phyloP scores from a whole-genome alignment of 345 rosid species.

The Raphanus raphanistrum region DNA sequence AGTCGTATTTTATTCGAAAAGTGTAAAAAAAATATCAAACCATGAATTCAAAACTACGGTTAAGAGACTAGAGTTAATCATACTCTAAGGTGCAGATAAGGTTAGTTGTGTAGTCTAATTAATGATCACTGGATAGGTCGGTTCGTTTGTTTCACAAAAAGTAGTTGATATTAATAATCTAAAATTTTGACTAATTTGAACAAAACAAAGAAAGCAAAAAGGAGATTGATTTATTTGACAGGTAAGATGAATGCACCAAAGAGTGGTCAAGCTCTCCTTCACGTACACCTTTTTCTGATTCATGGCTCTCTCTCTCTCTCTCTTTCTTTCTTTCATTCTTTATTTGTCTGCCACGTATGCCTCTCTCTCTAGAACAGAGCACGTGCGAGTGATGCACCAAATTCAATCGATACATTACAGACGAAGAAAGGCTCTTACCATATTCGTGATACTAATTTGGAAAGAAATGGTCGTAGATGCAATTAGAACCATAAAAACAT shows the following conservation, averaged over 20 bases:
- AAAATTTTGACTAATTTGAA: neutral
- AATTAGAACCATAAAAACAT: neutral
- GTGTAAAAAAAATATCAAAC: too few species aligned
- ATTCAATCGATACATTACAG: conserved; percentile 12
- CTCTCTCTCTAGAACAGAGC: conserved; percentile 11
- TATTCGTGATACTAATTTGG: neutral
- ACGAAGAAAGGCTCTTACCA: conserved; percentile 1
- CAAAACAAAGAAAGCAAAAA: conserved; percentile 4
- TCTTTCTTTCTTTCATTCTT: neutral
- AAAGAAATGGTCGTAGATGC: neutral
- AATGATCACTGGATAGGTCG: conserved; percentile 1
- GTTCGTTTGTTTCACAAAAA: conserved; percentile 1
- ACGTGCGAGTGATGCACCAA: conserved; percentile 24
- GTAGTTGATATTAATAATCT: neutral
- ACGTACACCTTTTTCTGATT: neutral
- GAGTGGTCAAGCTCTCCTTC: conserved; percentile 17
- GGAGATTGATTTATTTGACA: neutral
- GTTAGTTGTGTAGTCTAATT: neutral
- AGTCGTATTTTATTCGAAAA: too few species aligned
- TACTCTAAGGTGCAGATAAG: neutral
- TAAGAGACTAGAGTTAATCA: too few species aligned
- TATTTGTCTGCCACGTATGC: neutral
- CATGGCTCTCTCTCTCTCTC: neutral
- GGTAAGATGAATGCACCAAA: conserved; percentile 16
- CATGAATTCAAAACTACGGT: too few species aligned